Evolutionary conservation across 768 basidiomycete species (phyloP).

Genomic region (Hortiboletus campestris): DNA sequence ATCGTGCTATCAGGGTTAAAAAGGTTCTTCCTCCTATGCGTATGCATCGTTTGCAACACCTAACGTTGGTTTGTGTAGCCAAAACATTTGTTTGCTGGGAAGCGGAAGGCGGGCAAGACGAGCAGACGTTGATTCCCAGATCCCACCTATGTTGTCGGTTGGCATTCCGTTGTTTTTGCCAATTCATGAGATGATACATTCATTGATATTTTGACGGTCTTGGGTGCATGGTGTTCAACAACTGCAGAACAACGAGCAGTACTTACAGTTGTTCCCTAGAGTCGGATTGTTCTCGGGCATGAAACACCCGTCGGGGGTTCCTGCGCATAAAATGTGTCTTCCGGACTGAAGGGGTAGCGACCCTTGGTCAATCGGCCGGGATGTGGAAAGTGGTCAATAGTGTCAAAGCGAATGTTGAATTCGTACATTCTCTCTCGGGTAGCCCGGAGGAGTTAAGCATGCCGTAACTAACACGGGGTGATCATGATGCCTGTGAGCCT

Average conservation of each 20-base stretch:
- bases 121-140: constrained; percentile 53
- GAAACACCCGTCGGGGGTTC: neutral
- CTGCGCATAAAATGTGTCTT: neutral
- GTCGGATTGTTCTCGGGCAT: neutral
- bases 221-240: neutral
- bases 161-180: constrained; percentile 1
- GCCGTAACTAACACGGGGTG: too few relatives aligned
- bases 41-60: neutral
- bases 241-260: neutral
- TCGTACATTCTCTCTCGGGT: too few relatives aligned
- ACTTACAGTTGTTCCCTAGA: neutral
- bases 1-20: constrained; percentile 77
- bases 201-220: neutral
- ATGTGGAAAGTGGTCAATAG: neutral
- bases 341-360: neutral
- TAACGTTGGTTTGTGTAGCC: constrained; percentile 48
- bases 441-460: too few relatives aligned
- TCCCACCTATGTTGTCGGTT: constrained; percentile 1
- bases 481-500: neutral
- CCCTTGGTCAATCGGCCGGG: neutral
- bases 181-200: neutral
- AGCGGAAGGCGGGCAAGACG: constrained; percentile 83
- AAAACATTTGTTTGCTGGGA: constrained; percentile 83
- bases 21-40: constrained; percentile 57
- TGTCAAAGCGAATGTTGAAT: neutral